These are phyloP conservation scores for Aspergillus sp. DNA, from an alignment of 2,329 filamentous ascomycete genomes.

Conservation along the genomic window DNA sequence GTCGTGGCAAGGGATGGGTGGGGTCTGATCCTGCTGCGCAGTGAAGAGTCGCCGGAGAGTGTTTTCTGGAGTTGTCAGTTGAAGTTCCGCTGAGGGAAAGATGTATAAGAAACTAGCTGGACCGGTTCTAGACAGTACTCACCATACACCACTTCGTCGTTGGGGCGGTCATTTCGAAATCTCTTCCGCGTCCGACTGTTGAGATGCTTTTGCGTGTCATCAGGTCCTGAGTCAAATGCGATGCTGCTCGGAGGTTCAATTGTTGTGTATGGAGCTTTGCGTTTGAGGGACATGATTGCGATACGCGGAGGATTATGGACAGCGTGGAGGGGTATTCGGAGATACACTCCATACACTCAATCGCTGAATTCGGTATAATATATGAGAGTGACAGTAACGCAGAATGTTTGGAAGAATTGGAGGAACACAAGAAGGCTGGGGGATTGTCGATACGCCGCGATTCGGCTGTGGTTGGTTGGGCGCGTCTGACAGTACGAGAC, in stretches of 20 bases:
- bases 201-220: slow-evolving; percentile 35
- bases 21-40: slow-evolving; percentile 19
- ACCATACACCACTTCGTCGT: slow-evolving; percentile 49
- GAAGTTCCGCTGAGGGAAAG: no score
- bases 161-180: slow-evolving; percentile 48
- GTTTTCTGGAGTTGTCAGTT: slow-evolving; percentile 21
- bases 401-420: no score
- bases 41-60: slow-evolving; percentile 35
- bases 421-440: slow-evolving; percentile 4
- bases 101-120: no score
- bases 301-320: background rate
- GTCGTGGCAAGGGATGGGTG: slow-evolving; percentile 7
- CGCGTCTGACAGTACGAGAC: slow-evolving; percentile 4
- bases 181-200: slow-evolving; percentile 51
- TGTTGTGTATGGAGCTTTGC: slow-evolving; percentile 47
- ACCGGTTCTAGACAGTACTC: slow-evolving; percentile 9
- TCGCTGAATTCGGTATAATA: no score
- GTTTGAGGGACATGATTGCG: slow-evolving; percentile 46
- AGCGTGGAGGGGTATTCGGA: no score
- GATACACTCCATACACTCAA: no score
- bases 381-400: no score
- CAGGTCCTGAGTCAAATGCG: slow-evolving; percentile 14
- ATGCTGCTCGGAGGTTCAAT: slow-evolving; percentile 31
- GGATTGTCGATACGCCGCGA: slow-evolving; percentile 2
- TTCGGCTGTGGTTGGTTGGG: slow-evolving; percentile 8